Conservation (phyloP, 805 yeast species). For the Ogataea polymorpha region DNA sequence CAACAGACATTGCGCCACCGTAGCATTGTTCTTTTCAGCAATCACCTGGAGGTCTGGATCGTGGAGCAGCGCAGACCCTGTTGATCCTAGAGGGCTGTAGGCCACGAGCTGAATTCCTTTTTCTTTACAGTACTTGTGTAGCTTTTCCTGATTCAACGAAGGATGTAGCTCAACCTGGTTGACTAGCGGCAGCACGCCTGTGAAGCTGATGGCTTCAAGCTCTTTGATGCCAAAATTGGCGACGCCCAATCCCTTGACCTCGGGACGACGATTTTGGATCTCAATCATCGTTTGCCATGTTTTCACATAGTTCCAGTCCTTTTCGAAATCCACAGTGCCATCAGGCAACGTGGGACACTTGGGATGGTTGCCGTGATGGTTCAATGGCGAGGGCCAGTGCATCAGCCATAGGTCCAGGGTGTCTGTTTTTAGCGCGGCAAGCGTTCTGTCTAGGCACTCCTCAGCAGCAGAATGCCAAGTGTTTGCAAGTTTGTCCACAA, state of each 20-base stretch:
- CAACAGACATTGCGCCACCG: constrained; percentile 53
- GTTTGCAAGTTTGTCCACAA: constrained; percentile 20
- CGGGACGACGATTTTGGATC: constrained; percentile 49
- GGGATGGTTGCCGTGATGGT: constrained; percentile 20
- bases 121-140: constrained; percentile 30
- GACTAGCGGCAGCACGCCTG: constrained; percentile 39
- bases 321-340: constrained; percentile 21
- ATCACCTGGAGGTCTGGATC: constrained; percentile 36
- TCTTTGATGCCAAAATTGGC: constrained; percentile 35
- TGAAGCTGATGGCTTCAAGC: constrained; percentile 32
- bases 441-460: constrained; percentile 36
- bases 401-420: constrained; percentile 45
- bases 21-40: constrained; percentile 49
- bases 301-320: constrained; percentile 52
- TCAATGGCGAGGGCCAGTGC: constrained; percentile 44
- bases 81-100: constrained; percentile 43
- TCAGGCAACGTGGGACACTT: constrained; percentile 28
- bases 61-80: constrained; percentile 38
- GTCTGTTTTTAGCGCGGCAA: constrained; percentile 36
- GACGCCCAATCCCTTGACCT: constrained; percentile 43
- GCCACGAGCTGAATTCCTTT: constrained; percentile 37
- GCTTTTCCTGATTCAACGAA: constrained; percentile 35
- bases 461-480: constrained; percentile 32
- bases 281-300: constrained; percentile 71
- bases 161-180: constrained; percentile 48